phyloP scores from a whole-genome alignment of 768 basidiomycete genomes.

The Russula virescens region DNA sequence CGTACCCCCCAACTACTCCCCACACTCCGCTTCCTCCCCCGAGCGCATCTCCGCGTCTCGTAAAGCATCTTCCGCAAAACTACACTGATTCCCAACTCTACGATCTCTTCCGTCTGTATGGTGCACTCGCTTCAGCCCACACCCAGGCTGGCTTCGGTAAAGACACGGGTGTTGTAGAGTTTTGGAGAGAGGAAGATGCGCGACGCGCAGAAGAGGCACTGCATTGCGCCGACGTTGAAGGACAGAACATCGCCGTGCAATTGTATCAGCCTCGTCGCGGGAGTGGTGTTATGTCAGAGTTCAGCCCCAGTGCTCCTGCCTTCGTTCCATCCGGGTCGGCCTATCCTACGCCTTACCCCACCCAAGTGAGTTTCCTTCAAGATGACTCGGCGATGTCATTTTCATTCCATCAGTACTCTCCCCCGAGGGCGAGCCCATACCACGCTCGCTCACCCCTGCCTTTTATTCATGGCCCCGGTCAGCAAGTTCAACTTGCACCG shows the following conservation, averaged over 20 bases:
- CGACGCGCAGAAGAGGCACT: constrained; percentile 70
- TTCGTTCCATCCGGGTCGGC: constrained; percentile 70
- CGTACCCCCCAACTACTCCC: constrained; percentile 75
- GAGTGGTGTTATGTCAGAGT: constrained; percentile 51
- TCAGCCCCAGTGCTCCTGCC: constrained; percentile 65
- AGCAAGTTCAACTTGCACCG: constrained; percentile 84
- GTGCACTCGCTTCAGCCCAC: constrained; percentile 74
- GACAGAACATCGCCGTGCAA: constrained; percentile 80
- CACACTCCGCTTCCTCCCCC: constrained; percentile 72
- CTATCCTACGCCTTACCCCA: constrained; percentile 48
- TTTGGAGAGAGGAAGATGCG: constrained; percentile 85
- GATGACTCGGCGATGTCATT: not conserved
- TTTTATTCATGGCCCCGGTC: constrained; percentile 84
- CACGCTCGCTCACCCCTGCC: constrained; percentile 39
- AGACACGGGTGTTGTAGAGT: constrained; percentile 76
- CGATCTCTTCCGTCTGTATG: constrained; percentile 79
- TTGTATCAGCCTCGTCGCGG: constrained; percentile 62
- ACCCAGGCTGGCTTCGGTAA: constrained; percentile 69
- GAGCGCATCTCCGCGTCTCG: constrained; percentile 68
- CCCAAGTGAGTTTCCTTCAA: constrained; percentile 40
- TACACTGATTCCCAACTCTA: constrained; percentile 72
- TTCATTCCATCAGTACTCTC: constrained; percentile 51
- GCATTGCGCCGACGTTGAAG: constrained; percentile 79
- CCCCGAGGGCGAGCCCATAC: constrained; percentile 49
- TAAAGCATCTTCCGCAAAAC: constrained; percentile 73